Conservation (phyloP, 768 basidiomycete genomes). For the Antrodiella citrinella region DNA sequence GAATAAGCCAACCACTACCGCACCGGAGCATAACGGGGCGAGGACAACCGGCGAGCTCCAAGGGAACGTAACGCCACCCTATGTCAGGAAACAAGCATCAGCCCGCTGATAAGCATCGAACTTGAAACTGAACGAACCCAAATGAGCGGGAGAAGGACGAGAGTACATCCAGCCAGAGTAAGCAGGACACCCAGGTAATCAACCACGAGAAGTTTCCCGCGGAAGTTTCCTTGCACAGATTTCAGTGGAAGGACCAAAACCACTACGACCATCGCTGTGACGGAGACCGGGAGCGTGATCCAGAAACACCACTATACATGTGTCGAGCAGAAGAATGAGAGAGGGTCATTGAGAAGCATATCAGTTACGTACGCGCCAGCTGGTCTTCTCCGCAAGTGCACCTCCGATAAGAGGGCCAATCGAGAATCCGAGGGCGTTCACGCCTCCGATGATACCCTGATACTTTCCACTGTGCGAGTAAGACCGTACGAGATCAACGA, state of each 20-base stretch:
- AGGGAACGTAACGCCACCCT: conserved; percentile 68
- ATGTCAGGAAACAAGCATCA: conserved; percentile 7
- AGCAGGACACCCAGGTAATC: conserved; percentile 57
- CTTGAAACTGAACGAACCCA: conserved; percentile 57
- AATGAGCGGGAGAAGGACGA: conserved; percentile 63
- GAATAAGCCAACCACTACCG: conserved; percentile 48
- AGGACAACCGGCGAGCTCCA: conserved; percentile 61
- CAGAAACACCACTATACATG: conserved; percentile 70
- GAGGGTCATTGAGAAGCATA: neutral
- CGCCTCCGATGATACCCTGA: conserved; percentile 62
- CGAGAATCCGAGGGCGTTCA: conserved; percentile 53
- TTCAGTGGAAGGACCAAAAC: conserved; percentile 62
- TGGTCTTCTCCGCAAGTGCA: conserved; percentile 48
- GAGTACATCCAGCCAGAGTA: conserved; percentile 51
- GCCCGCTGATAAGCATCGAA: too few relatives aligned
- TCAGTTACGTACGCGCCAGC: conserved; percentile 43
- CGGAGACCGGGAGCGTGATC: conserved; percentile 57
- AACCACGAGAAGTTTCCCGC: conserved; percentile 55
- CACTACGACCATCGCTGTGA: conserved; percentile 46
- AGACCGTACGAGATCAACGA: neutral
- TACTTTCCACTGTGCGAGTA: conserved; percentile 52
- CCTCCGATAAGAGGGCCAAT: conserved; percentile 67
- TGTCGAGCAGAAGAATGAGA: too few relatives aligned
- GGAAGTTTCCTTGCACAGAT: conserved; percentile 52
- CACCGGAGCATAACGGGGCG: conserved; percentile 34